These are phyloP conservation scores for Rubroboletus satanas DNA, from an alignment of 768 basidiomycete genomes.

Conservation along the genomic window DNA sequence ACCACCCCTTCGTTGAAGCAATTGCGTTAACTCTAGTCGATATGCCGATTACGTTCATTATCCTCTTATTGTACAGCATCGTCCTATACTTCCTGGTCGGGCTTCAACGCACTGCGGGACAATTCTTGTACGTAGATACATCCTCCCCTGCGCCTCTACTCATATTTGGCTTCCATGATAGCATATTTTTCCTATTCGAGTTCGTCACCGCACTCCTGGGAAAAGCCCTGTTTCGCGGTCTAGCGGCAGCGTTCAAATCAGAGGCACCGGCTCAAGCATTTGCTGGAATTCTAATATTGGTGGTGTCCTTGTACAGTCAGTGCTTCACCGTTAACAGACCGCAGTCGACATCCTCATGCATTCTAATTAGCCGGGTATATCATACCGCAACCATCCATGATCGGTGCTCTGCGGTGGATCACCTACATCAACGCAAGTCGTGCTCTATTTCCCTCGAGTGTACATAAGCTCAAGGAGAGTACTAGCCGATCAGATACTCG, in stretches of 20 bases:
- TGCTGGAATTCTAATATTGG: conserved; percentile 49
- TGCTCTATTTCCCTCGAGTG: conserved; percentile 30
- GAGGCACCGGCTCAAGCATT: conserved; percentile 62
- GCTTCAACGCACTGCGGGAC: conserved; percentile 49
- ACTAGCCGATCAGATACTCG: conserved; percentile 50
- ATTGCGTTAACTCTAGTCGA: conserved; percentile 47
- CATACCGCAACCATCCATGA: conserved; percentile 60
- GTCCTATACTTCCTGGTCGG: conserved; percentile 60
- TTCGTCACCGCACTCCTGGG: conserved; percentile 58
- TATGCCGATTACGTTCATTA: conserved; percentile 39
- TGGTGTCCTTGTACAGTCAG: conserved; percentile 47
- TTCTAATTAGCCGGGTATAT: conserved; percentile 42
- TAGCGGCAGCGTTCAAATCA: conserved; percentile 57
- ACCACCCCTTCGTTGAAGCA: conserved; percentile 46
- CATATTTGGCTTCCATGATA: conserved; percentile 17
- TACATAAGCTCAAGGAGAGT: not conserved
- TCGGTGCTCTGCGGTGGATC: conserved; percentile 67
- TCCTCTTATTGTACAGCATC: conserved; percentile 34
- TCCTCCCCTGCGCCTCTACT: conserved; percentile 7
- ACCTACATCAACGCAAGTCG: conserved; percentile 53
- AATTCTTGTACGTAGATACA: conserved; percentile 60
- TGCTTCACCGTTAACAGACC: not conserved
- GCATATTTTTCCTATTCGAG: conserved; percentile 58
- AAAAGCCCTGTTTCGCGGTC: conserved; percentile 70
- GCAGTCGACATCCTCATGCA: not conserved